phyloP scores from a whole-genome alignment of 176 grass and related monocot genomes.

The Tuctoria greenei region DNA sequence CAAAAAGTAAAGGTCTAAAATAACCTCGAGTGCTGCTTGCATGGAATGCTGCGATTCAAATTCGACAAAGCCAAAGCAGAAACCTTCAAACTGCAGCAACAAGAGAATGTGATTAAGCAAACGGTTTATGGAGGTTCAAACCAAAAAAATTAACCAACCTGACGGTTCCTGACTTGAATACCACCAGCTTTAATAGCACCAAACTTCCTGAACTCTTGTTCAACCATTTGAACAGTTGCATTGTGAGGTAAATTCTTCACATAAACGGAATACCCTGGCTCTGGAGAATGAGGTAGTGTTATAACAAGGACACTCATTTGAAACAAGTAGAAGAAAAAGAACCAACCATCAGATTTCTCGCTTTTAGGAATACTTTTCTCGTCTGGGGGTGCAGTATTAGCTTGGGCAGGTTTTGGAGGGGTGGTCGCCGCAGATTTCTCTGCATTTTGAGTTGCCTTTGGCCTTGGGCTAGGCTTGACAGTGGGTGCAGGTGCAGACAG shows the following conservation, averaged over 20 bases:
- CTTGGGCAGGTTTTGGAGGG: constrained; percentile 27
- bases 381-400: constrained; percentile 27
- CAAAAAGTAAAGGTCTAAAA: neutral
- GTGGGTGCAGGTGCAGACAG: constrained; percentile 20
- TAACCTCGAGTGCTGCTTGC: constrained; percentile 73
- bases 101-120: constrained; percentile 30
- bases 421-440: constrained; percentile 51
- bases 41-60: constrained; percentile 71
- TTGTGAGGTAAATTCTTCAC: constrained; percentile 71
- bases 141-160: constrained; percentile 45
- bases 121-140: neutral
- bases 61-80: constrained; percentile 81
- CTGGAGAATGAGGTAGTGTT: constrained; percentile 30
- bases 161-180: constrained; percentile 79
- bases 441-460: constrained; percentile 37
- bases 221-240: constrained; percentile 62
- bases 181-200: constrained; percentile 75
- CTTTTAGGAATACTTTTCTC: constrained; percentile 37
- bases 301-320: neutral
- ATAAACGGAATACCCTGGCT: constrained; percentile 66
- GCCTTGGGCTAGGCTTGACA: constrained; percentile 24
- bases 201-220: constrained; percentile 68
- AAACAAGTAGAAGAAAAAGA: neutral
- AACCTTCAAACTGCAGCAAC: constrained; percentile 51
- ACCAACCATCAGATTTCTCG: constrained; percentile 37